These are phyloP conservation scores for Neocucurbitaria cava DNA, from an alignment of 2,329 filamentous ascomycete genomes.

Conservation along the genomic window DNA sequence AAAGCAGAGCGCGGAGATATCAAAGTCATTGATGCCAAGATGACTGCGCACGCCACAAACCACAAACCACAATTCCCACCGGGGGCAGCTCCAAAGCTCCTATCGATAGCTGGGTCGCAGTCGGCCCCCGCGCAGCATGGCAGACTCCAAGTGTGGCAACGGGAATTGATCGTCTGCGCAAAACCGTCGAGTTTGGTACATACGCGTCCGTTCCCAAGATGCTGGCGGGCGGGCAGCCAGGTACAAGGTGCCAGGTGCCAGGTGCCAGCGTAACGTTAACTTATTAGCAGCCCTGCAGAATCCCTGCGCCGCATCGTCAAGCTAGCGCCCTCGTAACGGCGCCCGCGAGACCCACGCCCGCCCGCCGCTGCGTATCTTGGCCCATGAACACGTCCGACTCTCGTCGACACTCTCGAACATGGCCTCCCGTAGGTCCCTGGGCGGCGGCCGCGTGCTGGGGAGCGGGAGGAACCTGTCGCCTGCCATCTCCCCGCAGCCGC, in stretches of 20 bases:
- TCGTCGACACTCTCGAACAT: slow-evolving; percentile 34
- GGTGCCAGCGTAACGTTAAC: no score
- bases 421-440: slow-evolving; percentile 69
- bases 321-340: slow-evolving; percentile 23
- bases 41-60: slow-evolving; percentile 3
- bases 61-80: slow-evolving; percentile 14
- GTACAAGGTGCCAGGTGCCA: no score
- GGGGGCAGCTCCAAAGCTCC: slow-evolving; percentile 1
- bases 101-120: slow-evolving; percentile 2
- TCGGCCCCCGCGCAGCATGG: neutral
- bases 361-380: slow-evolving; percentile 6
- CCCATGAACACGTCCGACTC: slow-evolving; percentile 25
- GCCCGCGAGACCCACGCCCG: slow-evolving; percentile 18
- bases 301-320: slow-evolving; percentile 16
- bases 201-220: slow-evolving; percentile 10
- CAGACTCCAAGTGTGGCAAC: neutral
- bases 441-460: slow-evolving; percentile 89
- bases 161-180: neutral
- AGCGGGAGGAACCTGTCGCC: slow-evolving; percentile 83
- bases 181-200: neutral
- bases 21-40: slow-evolving; percentile 22
- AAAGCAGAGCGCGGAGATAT: slow-evolving; percentile 34
- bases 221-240: no score
- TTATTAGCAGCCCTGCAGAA: slow-evolving; percentile 19
- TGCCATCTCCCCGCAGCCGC: slow-evolving; percentile 50